Evolutionary conservation across 345 rosid species (phyloP).

Genomic region (Cardiospermum halicacabum): DNA sequence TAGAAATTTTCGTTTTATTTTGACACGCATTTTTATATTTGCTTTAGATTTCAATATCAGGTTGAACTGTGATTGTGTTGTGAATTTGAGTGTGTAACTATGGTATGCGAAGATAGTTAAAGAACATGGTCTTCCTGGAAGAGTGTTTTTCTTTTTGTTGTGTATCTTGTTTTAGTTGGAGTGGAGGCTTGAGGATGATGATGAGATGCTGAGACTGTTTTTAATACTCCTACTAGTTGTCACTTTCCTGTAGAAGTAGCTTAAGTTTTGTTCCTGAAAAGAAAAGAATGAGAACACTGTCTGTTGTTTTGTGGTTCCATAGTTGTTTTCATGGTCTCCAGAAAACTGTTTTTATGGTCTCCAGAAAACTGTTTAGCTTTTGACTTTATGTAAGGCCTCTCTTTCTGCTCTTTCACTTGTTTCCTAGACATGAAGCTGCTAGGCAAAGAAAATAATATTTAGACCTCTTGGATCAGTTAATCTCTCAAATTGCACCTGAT

Average conservation of each 20-base stretch:
- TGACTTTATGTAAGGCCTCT: not conserved
- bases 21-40: too few species aligned
- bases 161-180: not conserved
- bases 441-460: not conserved
- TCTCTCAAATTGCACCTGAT: not conserved
- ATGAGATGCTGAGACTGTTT: not conserved
- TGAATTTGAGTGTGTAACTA: too few species aligned
- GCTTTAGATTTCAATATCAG: too few species aligned
- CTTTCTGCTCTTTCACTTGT: not conserved
- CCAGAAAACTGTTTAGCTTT: not conserved
- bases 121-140: too few species aligned
- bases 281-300: not conserved
- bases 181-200: too few species aligned
- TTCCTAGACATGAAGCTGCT: not conserved
- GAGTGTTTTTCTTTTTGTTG: too few species aligned
- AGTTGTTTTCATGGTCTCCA: not conserved
- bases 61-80: too few species aligned
- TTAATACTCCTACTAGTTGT: not conserved
- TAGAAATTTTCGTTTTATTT: too few species aligned
- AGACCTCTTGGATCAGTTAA: not conserved
- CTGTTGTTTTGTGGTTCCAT: not conserved
- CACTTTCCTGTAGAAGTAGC: not conserved
- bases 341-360: not conserved
- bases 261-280: not conserved
- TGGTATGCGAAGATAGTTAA: too few species aligned